phyloP scores from a whole-genome alignment of 345 rosid genomes.

The Pseudoturritis turrita region DNA sequence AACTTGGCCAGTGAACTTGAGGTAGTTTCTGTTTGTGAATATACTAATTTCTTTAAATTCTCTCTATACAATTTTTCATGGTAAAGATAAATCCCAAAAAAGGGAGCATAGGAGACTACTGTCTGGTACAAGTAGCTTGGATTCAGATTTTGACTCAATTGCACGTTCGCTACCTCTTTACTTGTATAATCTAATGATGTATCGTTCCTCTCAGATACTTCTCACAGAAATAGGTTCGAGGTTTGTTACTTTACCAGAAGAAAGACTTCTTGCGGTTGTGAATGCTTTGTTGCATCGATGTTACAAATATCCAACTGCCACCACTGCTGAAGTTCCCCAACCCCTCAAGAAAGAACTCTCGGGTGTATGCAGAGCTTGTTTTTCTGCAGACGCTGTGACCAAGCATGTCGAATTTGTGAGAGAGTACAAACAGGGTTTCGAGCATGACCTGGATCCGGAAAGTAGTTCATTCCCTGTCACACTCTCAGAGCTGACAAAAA shows the following conservation, averaged over 20 bases:
- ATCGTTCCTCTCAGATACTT: slow-evolving; percentile 47
- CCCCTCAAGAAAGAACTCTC: slow-evolving; percentile 98
- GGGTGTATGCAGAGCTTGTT: slow-evolving; percentile 97
- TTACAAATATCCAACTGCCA: slow-evolving; percentile 96
- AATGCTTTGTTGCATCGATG: slow-evolving; percentile 98
- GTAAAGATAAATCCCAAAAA: background rate
- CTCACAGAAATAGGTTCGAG: slow-evolving; percentile 96
- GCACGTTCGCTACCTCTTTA: background rate
- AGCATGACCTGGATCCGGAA: slow-evolving; percentile 92
- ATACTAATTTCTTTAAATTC: background rate
- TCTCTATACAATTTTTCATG: background rate
- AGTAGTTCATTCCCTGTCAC: slow-evolving; percentile 84
- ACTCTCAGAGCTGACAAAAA: slow-evolving; percentile 77
- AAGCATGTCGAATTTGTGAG: slow-evolving; percentile 97
- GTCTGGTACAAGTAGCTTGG: background rate
- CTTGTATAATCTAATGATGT: slow-evolving; percentile 3
- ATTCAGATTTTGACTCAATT: background rate
- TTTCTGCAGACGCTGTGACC: slow-evolving; percentile 91
- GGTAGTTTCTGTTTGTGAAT: slow-evolving; percentile 40
- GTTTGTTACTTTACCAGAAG: slow-evolving; percentile 94
- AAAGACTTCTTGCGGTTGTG: slow-evolving; percentile 96
- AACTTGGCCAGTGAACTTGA: slow-evolving; percentile 96
- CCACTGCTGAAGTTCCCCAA: slow-evolving; percentile 94
- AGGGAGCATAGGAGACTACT: background rate
- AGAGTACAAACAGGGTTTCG: slow-evolving; percentile 98